Evolutionary conservation across 75 land plant genomes (phyloP).

Genomic region (Azolla pinnata): DNA sequence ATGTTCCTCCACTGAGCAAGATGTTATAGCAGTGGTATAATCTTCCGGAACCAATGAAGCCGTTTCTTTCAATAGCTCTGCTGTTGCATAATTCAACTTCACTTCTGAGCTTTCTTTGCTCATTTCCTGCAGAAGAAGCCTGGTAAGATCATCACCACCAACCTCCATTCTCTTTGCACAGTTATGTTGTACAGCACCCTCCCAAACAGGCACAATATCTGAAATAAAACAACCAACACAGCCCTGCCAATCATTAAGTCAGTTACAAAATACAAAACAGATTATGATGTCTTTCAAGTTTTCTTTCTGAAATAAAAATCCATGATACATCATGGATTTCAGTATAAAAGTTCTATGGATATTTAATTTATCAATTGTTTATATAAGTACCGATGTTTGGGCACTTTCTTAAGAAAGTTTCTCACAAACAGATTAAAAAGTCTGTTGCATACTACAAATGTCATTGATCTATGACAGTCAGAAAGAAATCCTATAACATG

Average conservation of each 20-base stretch:
- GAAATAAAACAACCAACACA: constrained; percentile 22
- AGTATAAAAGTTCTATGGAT: no score
- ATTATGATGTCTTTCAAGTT: background rate
- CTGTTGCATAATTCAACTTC: constrained; percentile 45
- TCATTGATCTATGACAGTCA: no score
- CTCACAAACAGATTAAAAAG: no score
- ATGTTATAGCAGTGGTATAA: constrained; percentile 42
- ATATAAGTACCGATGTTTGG: no score
- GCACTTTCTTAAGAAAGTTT: no score
- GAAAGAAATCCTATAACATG: no score
- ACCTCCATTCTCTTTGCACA: constrained; percentile 89
- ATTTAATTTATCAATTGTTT: no score
- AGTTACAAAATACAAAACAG: background rate
- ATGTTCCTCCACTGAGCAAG: constrained; percentile 49
- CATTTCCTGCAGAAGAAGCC: constrained; percentile 58
- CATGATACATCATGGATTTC: no score
- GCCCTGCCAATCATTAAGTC: constrained; percentile 4
- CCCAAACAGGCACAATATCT: constrained; percentile 99
- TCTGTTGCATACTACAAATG: no score
- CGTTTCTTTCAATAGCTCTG: constrained; percentile 81
- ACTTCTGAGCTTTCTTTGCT: constrained; percentile 53
- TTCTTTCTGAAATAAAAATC: no score
- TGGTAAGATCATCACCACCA: constrained; percentile 85
- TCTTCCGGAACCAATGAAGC: constrained; percentile 74
- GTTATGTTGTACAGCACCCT: constrained; percentile 98